phyloP scores from a whole-genome alignment of 345 rosid genomes.

The Kandelia obovata region DNA sequence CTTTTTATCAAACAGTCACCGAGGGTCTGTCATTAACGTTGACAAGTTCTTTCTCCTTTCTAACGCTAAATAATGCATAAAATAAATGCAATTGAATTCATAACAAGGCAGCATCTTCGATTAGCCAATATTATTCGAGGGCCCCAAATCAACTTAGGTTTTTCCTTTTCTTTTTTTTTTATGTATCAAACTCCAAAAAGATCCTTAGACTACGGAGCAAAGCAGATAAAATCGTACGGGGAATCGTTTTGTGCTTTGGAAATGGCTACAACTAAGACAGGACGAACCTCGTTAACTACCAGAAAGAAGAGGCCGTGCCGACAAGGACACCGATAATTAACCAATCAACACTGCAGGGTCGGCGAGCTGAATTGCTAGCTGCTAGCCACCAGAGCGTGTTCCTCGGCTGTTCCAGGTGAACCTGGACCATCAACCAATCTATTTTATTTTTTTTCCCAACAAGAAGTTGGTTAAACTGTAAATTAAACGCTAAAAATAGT shows the following conservation, averaged over 20 bases:
- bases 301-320: neutral
- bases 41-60: too few relatives aligned
- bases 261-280: neutral
- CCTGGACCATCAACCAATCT: neutral
- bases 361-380: conserved; percentile 1
- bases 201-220: neutral
- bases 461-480: too few relatives aligned
- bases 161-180: neutral
- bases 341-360: too few relatives aligned
- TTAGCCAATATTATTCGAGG: neutral
- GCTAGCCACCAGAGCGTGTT: neutral
- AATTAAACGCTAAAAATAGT: neutral
- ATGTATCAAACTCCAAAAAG: neutral
- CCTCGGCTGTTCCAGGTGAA: conserved; percentile 3
- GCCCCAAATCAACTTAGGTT: neutral
- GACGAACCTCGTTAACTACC: neutral
- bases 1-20: too few relatives aligned
- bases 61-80: too few relatives aligned
- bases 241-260: neutral
- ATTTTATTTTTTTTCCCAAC: too few relatives aligned
- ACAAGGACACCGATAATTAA: too few relatives aligned
- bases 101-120: too few relatives aligned
- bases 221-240: neutral
- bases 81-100: too few relatives aligned
- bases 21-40: too few relatives aligned